Base-by-base conservation (phyloP, 2,329 filamentous ascomycete genomes). In the Curvularia sp. region DNA sequence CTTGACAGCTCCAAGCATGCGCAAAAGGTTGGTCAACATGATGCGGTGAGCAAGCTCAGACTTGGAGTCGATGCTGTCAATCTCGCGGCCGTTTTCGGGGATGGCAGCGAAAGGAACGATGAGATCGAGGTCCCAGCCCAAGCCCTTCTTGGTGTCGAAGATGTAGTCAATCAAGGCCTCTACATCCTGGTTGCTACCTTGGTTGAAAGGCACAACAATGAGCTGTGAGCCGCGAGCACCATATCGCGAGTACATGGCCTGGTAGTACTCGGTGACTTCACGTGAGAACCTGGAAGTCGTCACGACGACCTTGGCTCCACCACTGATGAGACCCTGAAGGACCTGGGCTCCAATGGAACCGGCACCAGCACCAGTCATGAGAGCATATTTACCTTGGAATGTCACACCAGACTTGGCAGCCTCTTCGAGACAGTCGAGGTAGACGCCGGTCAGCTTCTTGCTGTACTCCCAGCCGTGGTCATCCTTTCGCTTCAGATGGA, bases 211-310 rank as follows among this genome's bases (percentile, higher is more conserved):
- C 55, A 98, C 96, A 55, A 99, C 95, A 41, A 99, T 92, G 55
- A 99, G 89, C 81, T 98, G 93, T 57, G 95, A 98, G 65, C 95
- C 95, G 65, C 92, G 91, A 61, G 92, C 92, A 72, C 95, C 95
- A 72, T 91, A 97, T 61, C 93, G 91, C 63, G 93, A 91, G 79
- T 99, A 99, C 91, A 99, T 98, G 57, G 92, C 89, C 80, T 99
- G 95, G 81, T 99, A 99, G 83, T 98, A 99, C 82, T 99, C 95
- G 5, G 95, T 99, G 57, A 99, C 95, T 78, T 97, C 91, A 46
- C 93, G 91, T 15, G 95, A 99, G 84, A 95, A 99, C 68, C 95
- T 89, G 74, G 92, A 97, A 18, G 95, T 99, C 13, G 95, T 99
- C 58, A 99, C 96, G 52, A 98, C 84, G 41, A 99, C 96, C 83